phyloP scores from a whole-genome alignment of 495 filamentous ascomycete species.

The Wilcoxina mikolae region DNA sequence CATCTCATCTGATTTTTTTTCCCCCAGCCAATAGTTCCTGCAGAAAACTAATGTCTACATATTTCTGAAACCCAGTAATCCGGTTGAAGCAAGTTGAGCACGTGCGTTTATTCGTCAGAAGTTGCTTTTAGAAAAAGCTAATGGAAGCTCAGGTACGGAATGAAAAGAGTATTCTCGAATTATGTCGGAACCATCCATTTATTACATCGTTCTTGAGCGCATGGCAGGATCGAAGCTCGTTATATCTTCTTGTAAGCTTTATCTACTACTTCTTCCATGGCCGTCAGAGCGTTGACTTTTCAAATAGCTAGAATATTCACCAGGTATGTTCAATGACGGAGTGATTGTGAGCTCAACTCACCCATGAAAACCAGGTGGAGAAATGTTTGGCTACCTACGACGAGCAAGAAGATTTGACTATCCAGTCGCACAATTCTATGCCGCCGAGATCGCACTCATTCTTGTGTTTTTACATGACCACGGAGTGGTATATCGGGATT shows the following conservation, averaged over 20 bases:
- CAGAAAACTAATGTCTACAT: conserved; percentile 18
- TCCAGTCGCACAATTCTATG: conserved; percentile 77
- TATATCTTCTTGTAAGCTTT: conserved; percentile 73
- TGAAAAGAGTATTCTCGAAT: conserved; percentile 72
- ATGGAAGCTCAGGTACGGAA: conserved; percentile 39
- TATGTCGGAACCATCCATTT: conserved; percentile 84
- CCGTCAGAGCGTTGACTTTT: conserved; percentile 11
- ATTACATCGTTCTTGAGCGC: conserved; percentile 82
- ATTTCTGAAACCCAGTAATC: conserved; percentile 48
- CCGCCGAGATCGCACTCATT: conserved; percentile 84
- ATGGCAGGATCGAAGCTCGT: conserved; percentile 73
- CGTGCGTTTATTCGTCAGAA: conserved; percentile 36
- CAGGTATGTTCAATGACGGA: conserved; percentile 10
- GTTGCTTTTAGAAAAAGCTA: conserved; percentile 1
- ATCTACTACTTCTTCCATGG: neutral
- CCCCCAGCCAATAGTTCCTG: neutral
- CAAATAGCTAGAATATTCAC: conserved; percentile 26
- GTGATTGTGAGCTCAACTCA: neutral
- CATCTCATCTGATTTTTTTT: too few relatives aligned
- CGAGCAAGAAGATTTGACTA: conserved; percentile 75
- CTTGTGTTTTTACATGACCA: conserved; percentile 85
- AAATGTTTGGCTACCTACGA: conserved; percentile 87
- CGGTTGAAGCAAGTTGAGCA: conserved; percentile 95
- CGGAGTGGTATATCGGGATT: conserved; percentile 81
- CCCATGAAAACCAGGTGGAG: conserved; percentile 54